Evolutionary conservation across 2,329 filamentous ascomycete genomes (phyloP).

Genomic region (Aspergillus niger): DNA sequence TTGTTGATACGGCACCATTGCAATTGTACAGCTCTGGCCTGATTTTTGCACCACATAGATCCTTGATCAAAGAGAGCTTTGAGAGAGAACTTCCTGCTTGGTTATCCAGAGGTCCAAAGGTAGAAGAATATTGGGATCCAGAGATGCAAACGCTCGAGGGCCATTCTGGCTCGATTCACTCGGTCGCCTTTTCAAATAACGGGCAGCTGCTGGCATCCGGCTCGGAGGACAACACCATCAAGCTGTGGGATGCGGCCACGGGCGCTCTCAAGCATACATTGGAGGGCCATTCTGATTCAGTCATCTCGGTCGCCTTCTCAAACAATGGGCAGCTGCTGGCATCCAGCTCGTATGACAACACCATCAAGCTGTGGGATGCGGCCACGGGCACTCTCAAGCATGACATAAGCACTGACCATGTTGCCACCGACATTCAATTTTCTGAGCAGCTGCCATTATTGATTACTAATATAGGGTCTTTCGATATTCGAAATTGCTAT

Average conservation of each 20-base stretch:
- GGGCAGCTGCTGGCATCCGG: conserved; percentile 11
- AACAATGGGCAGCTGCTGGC: too few relatives aligned
- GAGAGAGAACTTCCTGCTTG: not conserved
- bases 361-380: too few relatives aligned
- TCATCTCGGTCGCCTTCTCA: too few relatives aligned
- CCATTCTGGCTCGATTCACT: not conserved
- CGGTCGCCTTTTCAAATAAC: not conserved
- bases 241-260: conserved; percentile 15
- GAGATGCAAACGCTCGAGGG: not conserved
- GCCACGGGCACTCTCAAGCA: too few relatives aligned
- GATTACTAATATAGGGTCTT: conserved; percentile 8
- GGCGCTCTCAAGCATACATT: too few relatives aligned
- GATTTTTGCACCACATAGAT: conserved; percentile 7
- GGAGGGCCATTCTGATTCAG: too few relatives aligned
- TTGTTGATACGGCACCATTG: conserved; percentile 9
- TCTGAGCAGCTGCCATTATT: conserved; percentile 3
- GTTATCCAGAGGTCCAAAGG: not conserved
- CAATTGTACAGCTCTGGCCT: conserved; percentile 11
- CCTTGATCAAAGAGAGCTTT: not conserved
- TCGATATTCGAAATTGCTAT: conserved; percentile 6
- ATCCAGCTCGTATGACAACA: too few relatives aligned
- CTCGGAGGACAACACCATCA: not conserved
- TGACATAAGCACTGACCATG: not conserved
- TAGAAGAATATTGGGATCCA: not conserved
- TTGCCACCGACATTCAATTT: conserved; percentile 1